Conservation (phyloP, 768 basidiomycete genomes). For the Leccinellum luteum region DNA sequence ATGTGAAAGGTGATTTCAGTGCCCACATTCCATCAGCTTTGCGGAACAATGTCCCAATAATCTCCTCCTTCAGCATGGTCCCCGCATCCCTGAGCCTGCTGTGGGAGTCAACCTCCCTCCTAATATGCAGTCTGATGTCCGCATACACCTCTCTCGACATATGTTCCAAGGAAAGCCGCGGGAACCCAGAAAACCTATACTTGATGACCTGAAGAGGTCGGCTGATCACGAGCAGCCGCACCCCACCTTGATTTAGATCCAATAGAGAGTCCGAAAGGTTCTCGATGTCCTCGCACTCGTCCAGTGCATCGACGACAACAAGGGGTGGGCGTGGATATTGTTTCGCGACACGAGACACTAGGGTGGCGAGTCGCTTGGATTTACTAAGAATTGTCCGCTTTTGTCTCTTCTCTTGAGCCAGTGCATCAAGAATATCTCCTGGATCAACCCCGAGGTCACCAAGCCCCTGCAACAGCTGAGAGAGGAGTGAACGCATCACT, state of each 20-base stretch:
- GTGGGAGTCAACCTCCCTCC: constrained; percentile 5
- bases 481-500: neutral
- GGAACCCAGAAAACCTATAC: neutral
- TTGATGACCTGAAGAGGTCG: constrained; percentile 4
- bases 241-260: neutral
- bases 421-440: neutral
- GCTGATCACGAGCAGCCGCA: constrained; percentile 10
- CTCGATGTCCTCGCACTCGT: constrained; percentile 14
- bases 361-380: neutral
- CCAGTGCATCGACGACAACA: constrained; percentile 13
- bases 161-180: constrained; percentile 1
- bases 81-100: neutral
- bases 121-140: constrained; percentile 9
- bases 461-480: neutral
- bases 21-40: constrained; percentile 13
- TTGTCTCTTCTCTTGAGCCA: neutral
- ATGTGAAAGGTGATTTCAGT: neutral
- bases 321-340: neutral
- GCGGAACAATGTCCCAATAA: neutral
- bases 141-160: neutral
- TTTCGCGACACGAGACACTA: neutral
- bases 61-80: constrained; percentile 2
- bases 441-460: neutral
- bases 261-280: neutral
- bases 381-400: neutral